A percentile compares a stretch with the other conserved stretches of the same genome.
phyloP scores from a whole-genome alignment of 75 land plant species.

The Sequoia sempervirens region DNA sequence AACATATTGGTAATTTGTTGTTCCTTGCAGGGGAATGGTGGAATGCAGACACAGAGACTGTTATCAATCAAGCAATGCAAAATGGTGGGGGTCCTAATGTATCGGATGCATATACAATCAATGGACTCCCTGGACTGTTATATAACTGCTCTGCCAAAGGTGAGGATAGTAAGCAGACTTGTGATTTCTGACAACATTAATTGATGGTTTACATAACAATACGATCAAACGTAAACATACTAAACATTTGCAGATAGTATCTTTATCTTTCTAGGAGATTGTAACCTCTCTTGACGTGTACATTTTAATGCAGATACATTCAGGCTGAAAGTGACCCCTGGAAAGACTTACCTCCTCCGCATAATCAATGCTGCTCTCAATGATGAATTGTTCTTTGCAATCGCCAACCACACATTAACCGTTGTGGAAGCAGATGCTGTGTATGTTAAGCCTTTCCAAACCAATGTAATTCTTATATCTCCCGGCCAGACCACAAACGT shows the following conservation, averaged over 20 bases:
- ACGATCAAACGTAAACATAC: no score
- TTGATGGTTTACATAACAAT: no score
- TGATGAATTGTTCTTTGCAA: conserved; percentile 49
- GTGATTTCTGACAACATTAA: no score
- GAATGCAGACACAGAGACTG: conserved; percentile 69
- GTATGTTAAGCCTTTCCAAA: conserved; percentile 52
- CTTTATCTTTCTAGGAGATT: no score
- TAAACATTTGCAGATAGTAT: no score
- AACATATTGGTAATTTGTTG: not conserved
- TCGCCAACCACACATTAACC: conserved; percentile 40
- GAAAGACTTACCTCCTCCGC: conserved; percentile 42
- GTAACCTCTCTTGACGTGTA: not conserved
- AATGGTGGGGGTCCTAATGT: conserved; percentile 68
- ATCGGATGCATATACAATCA: conserved; percentile 84
- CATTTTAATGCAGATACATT: conserved; percentile 32
- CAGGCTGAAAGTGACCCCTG: conserved; percentile 35
- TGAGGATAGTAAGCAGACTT: not conserved
- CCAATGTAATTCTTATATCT: conserved; percentile 35
- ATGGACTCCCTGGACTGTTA: conserved; percentile 6
- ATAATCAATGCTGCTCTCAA: conserved; percentile 49
- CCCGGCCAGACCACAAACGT: conserved; percentile 76
- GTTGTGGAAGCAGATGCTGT: conserved; percentile 40
- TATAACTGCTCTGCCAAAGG: not conserved
- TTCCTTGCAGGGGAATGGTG: conserved; percentile 81
- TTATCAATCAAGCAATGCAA: conserved; percentile 53